Conservation (phyloP, 345 rosid genomes). For the Aquilaria yunnanensis region DNA sequence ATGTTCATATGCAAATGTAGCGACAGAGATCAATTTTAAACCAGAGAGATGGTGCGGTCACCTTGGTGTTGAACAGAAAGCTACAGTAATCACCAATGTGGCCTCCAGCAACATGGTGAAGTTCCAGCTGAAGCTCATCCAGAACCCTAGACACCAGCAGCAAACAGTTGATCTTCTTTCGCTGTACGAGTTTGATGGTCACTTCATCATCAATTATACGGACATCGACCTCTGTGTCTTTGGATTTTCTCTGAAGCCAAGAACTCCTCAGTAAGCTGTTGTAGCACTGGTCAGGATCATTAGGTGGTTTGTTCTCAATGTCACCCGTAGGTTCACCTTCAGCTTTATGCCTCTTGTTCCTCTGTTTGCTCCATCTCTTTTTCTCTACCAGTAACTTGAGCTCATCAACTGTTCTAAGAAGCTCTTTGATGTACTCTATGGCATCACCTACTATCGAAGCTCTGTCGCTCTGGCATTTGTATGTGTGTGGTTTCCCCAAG, state of each 20-base stretch:
- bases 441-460: conserved; percentile 86
- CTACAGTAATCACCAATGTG: conserved; percentile 74
- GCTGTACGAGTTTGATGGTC: conserved; percentile 71
- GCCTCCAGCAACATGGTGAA: conserved; percentile 88
- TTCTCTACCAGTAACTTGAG: conserved; percentile 74
- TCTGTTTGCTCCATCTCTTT: conserved; percentile 53
- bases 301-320: conserved; percentile 39
- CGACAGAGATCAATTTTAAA: conserved; percentile 2
- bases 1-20: background rate
- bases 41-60: conserved; percentile 2
- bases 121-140: conserved; percentile 74
- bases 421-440: conserved; percentile 69
- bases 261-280: conserved; percentile 61
- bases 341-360: conserved; percentile 40
- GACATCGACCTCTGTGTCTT: conserved; percentile 80
- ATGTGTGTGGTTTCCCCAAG: background rate
- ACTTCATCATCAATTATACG: conserved; percentile 82
- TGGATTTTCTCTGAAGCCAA: conserved; percentile 87
- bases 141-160: conserved; percentile 64
- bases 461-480: conserved; percentile 51
- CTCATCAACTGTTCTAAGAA: conserved; percentile 57
- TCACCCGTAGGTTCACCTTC: conserved; percentile 34
- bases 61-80: conserved; percentile 85
- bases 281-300: conserved; percentile 44
- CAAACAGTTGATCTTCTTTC: conserved; percentile 80